Evolutionary conservation across 1,139 yeast species (phyloP).

Genomic region (Suhomyces anneliseae): DNA sequence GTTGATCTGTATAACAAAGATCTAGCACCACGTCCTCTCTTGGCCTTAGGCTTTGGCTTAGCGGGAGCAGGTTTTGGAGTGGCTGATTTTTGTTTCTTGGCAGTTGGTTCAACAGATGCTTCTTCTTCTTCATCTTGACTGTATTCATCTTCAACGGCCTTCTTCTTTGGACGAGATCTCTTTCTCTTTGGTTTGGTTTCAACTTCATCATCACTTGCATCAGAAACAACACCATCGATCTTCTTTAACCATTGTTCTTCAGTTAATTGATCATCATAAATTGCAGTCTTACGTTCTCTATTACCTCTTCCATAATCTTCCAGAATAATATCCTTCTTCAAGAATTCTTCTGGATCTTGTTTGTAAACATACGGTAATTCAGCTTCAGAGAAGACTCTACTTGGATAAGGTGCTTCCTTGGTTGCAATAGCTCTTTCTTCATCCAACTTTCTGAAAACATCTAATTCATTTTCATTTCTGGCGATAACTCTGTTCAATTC

Average conservation of each 20-base stretch:
- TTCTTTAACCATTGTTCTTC: conserved; percentile 78
- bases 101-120: conserved; percentile 5
- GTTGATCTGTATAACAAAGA: conserved; percentile 35
- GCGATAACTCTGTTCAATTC: conserved; percentile 74
- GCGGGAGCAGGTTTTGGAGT: conserved; percentile 25
- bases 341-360: conserved; percentile 49
- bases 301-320: conserved; percentile 61
- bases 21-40: conserved; percentile 20
- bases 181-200: conserved; percentile 24
- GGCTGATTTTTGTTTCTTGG: conserved; percentile 26
- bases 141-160: conserved; percentile 15
- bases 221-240: conserved; percentile 50
- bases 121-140: conserved; percentile 22
- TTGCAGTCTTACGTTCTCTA: conserved; percentile 61
- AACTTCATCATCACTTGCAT: conserved; percentile 31
- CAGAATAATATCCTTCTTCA: conserved; percentile 40
- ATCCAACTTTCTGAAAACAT: conserved; percentile 56
- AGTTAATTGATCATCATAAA: conserved; percentile 67
- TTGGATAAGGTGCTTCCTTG: conserved; percentile 43
- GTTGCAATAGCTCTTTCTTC: conserved; percentile 48
- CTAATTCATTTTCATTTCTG: conserved; percentile 61
- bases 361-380: conserved; percentile 69
- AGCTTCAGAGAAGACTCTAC: conserved; percentile 55
- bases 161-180: conserved; percentile 30
- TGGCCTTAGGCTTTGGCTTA: conserved; percentile 14